These are phyloP conservation scores for Maudiozyma saulgeensis DNA, from an alignment of 805 yeast genomes.

Conservation along the genomic window DNA sequence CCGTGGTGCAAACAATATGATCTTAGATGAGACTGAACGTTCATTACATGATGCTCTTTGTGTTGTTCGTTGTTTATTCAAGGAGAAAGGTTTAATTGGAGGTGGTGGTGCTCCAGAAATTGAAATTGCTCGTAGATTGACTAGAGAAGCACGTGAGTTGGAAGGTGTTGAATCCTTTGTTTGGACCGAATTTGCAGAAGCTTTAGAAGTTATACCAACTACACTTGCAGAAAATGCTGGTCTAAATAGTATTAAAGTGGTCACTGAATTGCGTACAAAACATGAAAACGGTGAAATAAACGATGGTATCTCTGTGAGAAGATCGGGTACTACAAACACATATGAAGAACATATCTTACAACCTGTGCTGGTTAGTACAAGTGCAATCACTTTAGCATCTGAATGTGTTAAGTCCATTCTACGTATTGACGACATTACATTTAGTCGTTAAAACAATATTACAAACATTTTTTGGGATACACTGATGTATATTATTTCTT, in stretches of 20 bases:
- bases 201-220: constrained; percentile 86
- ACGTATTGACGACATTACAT: constrained; percentile 94
- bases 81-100: constrained; percentile 82
- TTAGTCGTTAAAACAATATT: constrained; percentile 49
- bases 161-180: constrained; percentile 86
- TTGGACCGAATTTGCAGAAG: constrained; percentile 85
- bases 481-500: no score
- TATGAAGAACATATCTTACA: constrained; percentile 91
- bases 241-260: constrained; percentile 79
- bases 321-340: constrained; percentile 87
- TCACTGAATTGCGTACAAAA: constrained; percentile 81
- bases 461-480: no score
- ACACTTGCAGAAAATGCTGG: constrained; percentile 96
- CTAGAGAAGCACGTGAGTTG: constrained; percentile 59
- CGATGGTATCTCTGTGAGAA: constrained; percentile 93
- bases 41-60: constrained; percentile 96
- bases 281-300: constrained; percentile 85
- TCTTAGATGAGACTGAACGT: constrained; percentile 93
- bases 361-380: constrained; percentile 89
- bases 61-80: constrained; percentile 83
- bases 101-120: constrained; percentile 99
- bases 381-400: constrained; percentile 89
- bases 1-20: constrained; percentile 87
- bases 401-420: constrained; percentile 93
- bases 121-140: constrained; percentile 68